Conservation (phyloP, 192 early-diverging fungal species). For the Spinellus fusiger region DNA sequence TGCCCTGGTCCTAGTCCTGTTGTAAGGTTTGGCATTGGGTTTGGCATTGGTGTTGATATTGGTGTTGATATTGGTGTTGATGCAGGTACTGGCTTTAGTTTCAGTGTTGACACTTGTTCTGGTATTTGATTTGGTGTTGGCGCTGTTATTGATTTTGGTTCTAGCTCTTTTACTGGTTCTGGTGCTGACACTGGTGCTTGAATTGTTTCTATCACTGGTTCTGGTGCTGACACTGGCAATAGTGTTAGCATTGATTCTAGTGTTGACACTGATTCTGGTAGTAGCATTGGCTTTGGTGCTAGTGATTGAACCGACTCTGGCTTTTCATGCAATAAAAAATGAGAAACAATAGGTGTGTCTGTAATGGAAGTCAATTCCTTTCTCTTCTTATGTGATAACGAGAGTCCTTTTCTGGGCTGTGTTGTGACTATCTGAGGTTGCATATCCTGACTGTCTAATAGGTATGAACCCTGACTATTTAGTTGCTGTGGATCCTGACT, state of each 20-base stretch:
- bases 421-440: neutral
- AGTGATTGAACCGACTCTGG: neutral
- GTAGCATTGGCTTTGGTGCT: neutral
- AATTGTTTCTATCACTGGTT: neutral
- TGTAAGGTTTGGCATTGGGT: neutral
- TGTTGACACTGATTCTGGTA: neutral
- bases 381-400: neutral
- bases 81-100: neutral
- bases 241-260: neutral
- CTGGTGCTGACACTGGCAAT: neutral
- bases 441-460: no score
- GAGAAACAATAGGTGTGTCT: no score
- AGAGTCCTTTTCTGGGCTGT: neutral
- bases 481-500: no score
- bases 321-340: no score
- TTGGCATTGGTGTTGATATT: neutral
- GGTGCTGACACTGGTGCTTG: neutral
- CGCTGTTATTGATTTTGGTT: neutral
- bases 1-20: neutral
- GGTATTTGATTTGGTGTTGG: neutral
- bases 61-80: neutral
- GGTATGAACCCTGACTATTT: no score
- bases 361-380: no score
- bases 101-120: neutral
- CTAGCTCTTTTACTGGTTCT: neutral